Base-by-base conservation (phyloP, 257 asterid species). In the Salvia hispanica region DNA sequence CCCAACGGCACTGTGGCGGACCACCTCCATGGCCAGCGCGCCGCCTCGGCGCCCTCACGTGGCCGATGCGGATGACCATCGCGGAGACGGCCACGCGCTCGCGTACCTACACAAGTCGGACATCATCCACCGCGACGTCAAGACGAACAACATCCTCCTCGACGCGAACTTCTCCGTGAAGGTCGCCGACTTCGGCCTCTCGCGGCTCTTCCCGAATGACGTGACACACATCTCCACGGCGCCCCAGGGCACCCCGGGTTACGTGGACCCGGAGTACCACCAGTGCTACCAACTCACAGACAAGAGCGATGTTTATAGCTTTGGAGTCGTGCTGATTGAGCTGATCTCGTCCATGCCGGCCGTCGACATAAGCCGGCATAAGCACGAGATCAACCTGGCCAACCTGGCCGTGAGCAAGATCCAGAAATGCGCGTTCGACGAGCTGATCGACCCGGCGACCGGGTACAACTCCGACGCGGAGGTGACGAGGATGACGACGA, bases 211-310 rank as follows among this genome's bases (percentile, higher is more conserved):
- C 77, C 97, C 95, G 0, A 59, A 0, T 2, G 80, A 90, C 44
- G 90, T 72, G 64, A 90, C 87, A 9, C 97, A 90, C 54, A 76
- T 90, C 64, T 90, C 94, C 54, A 90, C 97, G 2, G 92, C 91
- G 36, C 97, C 95, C 8, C 97, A 90, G 48, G 97, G 95, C 71
- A 87, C 97, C 0, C 91, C 97, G 0, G 97, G 97, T 5, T 87
- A 90, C 37, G 88, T 90, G 7, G 97, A 90, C 56, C 97, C 97
- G 0, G 94, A 90, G 62, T 90, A 90, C 53, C 85, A 90, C 57
- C 86, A 85, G n/a, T 81, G 80, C 50, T 85, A 90, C 69, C 93
- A 84, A 68, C 81, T 90, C 3, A 87, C 92, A 0, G 82, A 78
- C 52, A 90, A 80, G 70, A 90, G 97, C 44, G 95, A 90, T 15